phyloP scores from a whole-genome alignment of 139 green algal species.

The Klebsormidium nitens region DNA sequence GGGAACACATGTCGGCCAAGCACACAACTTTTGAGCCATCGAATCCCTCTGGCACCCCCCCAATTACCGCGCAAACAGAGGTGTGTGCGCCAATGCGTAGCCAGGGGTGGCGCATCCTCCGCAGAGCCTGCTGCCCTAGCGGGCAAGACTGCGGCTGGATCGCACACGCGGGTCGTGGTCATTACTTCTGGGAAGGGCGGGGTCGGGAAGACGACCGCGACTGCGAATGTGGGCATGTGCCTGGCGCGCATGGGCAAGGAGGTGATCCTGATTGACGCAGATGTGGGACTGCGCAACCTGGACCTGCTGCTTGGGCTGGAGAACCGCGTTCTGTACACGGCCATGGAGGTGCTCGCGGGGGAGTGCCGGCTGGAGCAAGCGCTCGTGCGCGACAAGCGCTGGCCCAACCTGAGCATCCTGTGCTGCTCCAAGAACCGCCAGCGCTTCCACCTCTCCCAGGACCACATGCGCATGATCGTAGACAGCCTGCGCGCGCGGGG shows the following conservation, averaged over 20 bases:
- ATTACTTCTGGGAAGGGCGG: conserved; percentile 80
- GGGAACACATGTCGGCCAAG: no score
- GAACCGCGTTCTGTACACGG: conserved; percentile 83
- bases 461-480: conserved; percentile 77
- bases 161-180: conserved; percentile 53
- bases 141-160: no score
- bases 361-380: conserved; percentile 79
- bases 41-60: no score
- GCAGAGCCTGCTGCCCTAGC: no score
- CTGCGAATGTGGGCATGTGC: conserved; percentile 83
- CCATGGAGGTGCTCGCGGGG: conserved; percentile 82
- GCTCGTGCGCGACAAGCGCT: conserved; percentile 81
- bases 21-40: no score
- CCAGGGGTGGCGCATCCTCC: no score
- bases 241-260: conserved; percentile 83
- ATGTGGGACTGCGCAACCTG: conserved; percentile 82
- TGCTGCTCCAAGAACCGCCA: conserved; percentile 65
- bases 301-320: conserved; percentile 84
- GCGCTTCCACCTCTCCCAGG: conserved; percentile 58
- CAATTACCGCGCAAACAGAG: no score
- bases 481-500: conserved; percentile 62
- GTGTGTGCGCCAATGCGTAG: no score
- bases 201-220: conserved; percentile 83
- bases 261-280: conserved; percentile 77
- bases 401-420: conserved; percentile 78